Percentiles rank a stretch among this genome's conserved stretches.
Evolutionary conservation across 345 rosid genomes (phyloP).

Genomic region (Physaria fendleri): DNA sequence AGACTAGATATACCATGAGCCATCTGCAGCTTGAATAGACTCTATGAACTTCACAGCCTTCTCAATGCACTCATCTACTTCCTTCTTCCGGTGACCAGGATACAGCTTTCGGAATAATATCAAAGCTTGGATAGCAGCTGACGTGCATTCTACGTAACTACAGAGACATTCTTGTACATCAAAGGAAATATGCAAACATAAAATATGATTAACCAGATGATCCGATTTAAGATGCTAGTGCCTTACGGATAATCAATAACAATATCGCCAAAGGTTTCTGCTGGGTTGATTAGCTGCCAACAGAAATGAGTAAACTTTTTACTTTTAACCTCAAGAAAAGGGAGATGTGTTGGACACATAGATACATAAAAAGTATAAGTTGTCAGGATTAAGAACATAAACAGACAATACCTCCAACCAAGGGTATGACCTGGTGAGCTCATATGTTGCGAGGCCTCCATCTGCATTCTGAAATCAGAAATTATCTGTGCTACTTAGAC

Average conservation of each 20-base stretch:
- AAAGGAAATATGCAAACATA: constrained; percentile 4
- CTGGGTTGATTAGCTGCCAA: constrained; percentile 81
- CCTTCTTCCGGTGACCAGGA: constrained; percentile 73
- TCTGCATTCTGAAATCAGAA: constrained; percentile 54
- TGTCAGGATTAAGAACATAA: not conserved
- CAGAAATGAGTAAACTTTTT: constrained; percentile 6
- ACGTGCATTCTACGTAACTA: constrained; percentile 92
- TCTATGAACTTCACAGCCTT: constrained; percentile 63
- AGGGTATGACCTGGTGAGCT: constrained; percentile 78
- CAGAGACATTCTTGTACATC: constrained; percentile 16
- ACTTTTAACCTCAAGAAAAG: constrained; percentile 1
- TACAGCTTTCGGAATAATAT: constrained; percentile 51
- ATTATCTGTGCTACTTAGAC: constrained; percentile 14
- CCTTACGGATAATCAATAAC: constrained; percentile 96
- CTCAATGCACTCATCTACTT: constrained; percentile 63
- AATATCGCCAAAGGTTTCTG: constrained; percentile 98
- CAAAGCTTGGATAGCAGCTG: constrained; percentile 90
- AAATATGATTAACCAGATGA: not conserved
- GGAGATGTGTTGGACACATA: not conserved
- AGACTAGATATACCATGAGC: constrained; percentile 72
- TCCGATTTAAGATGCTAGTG: constrained; percentile 15
- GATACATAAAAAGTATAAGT: not conserved
- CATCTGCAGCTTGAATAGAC: constrained; percentile 67
- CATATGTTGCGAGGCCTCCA: constrained; percentile 88
- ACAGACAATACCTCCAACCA: constrained; percentile 76